phyloP scores from a whole-genome alignment of 208 protist species.

The Leishmania guyanensis region DNA sequence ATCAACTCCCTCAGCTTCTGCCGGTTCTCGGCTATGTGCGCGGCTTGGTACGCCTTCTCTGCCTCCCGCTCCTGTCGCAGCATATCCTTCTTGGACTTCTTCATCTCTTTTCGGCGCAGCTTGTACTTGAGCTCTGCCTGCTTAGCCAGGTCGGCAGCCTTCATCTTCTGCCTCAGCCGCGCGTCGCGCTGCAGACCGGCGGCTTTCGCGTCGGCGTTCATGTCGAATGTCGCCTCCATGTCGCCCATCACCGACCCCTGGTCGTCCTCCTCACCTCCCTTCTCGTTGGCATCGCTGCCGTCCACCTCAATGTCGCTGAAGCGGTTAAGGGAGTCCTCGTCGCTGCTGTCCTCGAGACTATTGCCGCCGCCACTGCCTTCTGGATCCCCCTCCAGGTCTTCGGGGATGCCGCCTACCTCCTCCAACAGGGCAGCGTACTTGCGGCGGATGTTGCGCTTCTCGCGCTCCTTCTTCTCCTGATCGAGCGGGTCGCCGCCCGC shows the following conservation, averaged over 20 bases:
- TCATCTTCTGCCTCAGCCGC: constrained; percentile 62
- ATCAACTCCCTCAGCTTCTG: constrained; percentile 62
- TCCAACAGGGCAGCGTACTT: constrained; percentile 85
- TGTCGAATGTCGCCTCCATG: constrained; percentile 81
- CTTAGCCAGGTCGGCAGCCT: constrained; percentile 56
- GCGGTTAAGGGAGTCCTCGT: constrained; percentile 82
- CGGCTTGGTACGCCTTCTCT: constrained; percentile 43
- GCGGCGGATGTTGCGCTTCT: constrained; percentile 68
- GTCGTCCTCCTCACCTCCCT: constrained; percentile 13
- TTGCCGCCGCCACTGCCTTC: not conserved
- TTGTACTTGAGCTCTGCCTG: constrained; percentile 89
- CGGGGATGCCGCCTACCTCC: constrained; percentile 76
- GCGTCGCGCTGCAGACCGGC: constrained; percentile 71
- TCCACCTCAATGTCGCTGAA: constrained; percentile 82
- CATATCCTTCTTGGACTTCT: constrained; percentile 87
- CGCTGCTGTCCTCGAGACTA: constrained; percentile 41
- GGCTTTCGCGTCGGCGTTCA: constrained; percentile 81
- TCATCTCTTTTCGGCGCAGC: constrained; percentile 82
- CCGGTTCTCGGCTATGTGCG: constrained; percentile 46
- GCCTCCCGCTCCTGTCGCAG: constrained; percentile 61
- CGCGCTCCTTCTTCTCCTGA: constrained; percentile 34
- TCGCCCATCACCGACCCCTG: constrained; percentile 44
- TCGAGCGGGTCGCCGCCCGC: constrained; percentile 20
- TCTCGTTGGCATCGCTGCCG: constrained; percentile 29
- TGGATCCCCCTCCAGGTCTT: constrained; percentile 35